A percentile compares a stretch with the other conserved stretches of the same genome.
phyloP scores from a whole-genome alignment of 1,139 yeast genomes.

The Geotrichum phurueaensis region DNA sequence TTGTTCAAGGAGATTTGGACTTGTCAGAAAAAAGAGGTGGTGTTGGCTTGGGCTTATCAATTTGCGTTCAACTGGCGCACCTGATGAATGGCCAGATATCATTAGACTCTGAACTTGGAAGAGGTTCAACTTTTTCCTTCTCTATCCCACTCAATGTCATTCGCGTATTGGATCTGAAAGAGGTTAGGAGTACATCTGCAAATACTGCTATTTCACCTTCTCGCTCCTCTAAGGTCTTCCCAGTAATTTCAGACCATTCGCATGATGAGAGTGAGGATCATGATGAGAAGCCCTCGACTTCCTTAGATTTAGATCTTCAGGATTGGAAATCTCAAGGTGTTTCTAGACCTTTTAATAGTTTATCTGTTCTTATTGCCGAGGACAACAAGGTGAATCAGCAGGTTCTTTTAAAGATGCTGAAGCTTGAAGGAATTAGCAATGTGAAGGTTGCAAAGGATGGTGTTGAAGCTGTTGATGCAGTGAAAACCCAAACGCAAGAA shows the following conservation, averaged over 20 bases:
- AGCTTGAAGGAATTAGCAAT: conserved; percentile 69
- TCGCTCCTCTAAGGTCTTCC: background rate
- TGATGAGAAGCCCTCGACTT: background rate
- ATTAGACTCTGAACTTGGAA: conserved; percentile 53
- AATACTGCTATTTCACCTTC: background rate
- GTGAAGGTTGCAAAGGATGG: conserved; percentile 87
- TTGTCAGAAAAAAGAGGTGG: conserved; percentile 84
- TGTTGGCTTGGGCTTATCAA: conserved; percentile 85
- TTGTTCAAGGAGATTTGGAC: conserved; percentile 91
- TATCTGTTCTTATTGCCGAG: conserved; percentile 74
- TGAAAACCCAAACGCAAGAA: conserved; percentile 25
- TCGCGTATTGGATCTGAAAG: background rate
- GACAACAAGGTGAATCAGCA: conserved; percentile 93
- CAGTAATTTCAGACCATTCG: background rate
- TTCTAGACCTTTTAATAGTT: background rate
- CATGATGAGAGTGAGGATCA: background rate
- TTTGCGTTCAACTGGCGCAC: conserved; percentile 65
- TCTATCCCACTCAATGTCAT: conserved; percentile 69
- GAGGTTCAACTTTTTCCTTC: conserved; percentile 73
- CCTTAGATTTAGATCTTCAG: conserved; percentile 27
- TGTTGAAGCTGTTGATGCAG: conserved; percentile 70
- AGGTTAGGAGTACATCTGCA: background rate
- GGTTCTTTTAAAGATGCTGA: conserved; percentile 83
- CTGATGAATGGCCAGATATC: conserved; percentile 11
- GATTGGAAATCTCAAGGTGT: background rate